phyloP scores from a whole-genome alignment of 192 early-diverging fungal genomes.

The Spizellomyces punctatus region DNA sequence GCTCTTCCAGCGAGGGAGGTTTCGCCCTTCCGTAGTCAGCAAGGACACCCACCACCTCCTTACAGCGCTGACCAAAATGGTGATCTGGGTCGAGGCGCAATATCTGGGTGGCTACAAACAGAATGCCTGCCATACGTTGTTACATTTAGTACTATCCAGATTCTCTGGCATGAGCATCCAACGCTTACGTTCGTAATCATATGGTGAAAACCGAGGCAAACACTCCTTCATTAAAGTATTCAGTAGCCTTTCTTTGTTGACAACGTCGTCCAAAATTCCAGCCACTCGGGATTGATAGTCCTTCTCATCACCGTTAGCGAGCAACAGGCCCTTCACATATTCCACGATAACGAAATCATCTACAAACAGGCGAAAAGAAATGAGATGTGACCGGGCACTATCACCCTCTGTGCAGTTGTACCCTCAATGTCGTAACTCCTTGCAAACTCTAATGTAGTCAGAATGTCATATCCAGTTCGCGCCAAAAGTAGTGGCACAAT shows the following conservation, averaged over 20 bases:
- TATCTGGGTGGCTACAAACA: slow-evolving; percentile 59
- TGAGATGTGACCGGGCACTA: slow-evolving; percentile 25
- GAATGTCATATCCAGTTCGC: slow-evolving; percentile 62
- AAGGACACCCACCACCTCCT: slow-evolving; percentile 56
- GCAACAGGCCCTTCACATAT: slow-evolving; percentile 49
- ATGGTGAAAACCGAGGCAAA: slow-evolving; percentile 52
- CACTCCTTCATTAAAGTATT: slow-evolving; percentile 48
- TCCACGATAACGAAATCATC: slow-evolving; percentile 54
- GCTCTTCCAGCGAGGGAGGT: slow-evolving; percentile 51
- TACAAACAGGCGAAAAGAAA: not conserved
- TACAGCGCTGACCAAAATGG: slow-evolving; percentile 37
- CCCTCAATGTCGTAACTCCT: slow-evolving; percentile 54
- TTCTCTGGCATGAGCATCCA: not conserved
- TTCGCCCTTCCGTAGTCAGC: slow-evolving; percentile 51
- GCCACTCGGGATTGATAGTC: slow-evolving; percentile 47
- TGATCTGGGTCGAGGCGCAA: slow-evolving; percentile 53
- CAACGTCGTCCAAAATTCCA: slow-evolving; percentile 51
- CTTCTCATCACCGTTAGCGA: slow-evolving; percentile 27
- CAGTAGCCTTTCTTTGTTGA: slow-evolving; percentile 61
- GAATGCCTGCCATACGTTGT: slow-evolving; percentile 35
- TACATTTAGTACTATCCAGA: slow-evolving; percentile 6
- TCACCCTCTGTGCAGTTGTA: slow-evolving; percentile 22
- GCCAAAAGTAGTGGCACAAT: slow-evolving; percentile 62
- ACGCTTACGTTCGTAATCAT: slow-evolving; percentile 67
- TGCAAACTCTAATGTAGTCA: slow-evolving; percentile 67